Percentiles rank a stretch among this genome's conserved stretches.
Evolutionary conservation across 164 flowering plant genomes (phyloP).

Genomic region (Stephania yunnanensis): DNA sequence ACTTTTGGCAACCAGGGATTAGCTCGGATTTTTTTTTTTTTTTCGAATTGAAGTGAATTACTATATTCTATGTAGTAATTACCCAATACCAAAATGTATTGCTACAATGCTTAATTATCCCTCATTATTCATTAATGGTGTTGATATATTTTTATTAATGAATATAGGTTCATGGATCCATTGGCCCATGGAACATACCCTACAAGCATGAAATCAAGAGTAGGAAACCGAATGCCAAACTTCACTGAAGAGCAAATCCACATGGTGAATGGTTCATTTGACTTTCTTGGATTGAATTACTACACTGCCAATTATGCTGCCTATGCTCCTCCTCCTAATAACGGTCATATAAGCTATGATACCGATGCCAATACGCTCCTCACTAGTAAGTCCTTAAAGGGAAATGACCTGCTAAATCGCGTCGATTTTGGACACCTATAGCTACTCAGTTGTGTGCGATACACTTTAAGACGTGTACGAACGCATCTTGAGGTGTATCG

Average conservation of each 20-base stretch:
- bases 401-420: no score
- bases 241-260: slow-evolving; percentile 33
- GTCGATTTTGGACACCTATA: not conserved
- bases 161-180: slow-evolving; percentile 45
- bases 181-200: slow-evolving; percentile 50
- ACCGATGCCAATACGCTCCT: slow-evolving; percentile 19
- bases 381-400: slow-evolving; percentile 15
- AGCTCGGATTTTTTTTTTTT: no score
- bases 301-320: slow-evolving; percentile 41
- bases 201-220: slow-evolving; percentile 27
- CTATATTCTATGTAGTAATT: no score
- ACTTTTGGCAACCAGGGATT: no score
- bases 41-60: no score
- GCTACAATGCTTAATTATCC: no score
- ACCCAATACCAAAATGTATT: no score
- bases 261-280: slow-evolving; percentile 36
- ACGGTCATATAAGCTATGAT: slow-evolving; percentile 9
- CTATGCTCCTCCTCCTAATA: not conserved
- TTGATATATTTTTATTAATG: no score
- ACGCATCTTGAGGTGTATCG: not conserved
- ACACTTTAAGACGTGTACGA: not conserved
- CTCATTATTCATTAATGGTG: no score
- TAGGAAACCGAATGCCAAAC: slow-evolving; percentile 41
- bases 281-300: slow-evolving; percentile 52
- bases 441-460: not conserved